Evolutionary conservation across 306 rosid genomes (phyloP), one percentile per base, ranked within the genome.

Genomic region (Albizia julibrissin): DNA sequence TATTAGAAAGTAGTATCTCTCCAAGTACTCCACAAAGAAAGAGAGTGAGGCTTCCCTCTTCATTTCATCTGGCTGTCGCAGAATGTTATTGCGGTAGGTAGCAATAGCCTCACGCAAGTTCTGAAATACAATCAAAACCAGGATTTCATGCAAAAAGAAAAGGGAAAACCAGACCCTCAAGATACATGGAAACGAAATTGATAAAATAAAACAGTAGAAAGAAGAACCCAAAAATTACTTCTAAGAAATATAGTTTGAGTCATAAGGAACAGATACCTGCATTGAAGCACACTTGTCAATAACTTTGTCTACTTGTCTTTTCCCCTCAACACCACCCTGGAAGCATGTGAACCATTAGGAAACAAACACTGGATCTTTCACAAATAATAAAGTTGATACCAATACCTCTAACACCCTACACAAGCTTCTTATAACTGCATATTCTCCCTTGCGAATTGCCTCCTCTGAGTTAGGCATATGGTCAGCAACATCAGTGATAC

Each of bases 1-100:
- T 90, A 94, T 94, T 47, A 94, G 93, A 79, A 94, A 94, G 93
- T 94, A 94, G 92, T 94, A 94, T 89, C 98, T 92, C 87, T 94
- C 98, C 86, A 94, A 87, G 88, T 94, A 94, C 89, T 94, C 98
- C 87, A 92, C 83, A 47, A 94, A 94, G 84, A 90, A 94, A 27
- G 97, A 94, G 75, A 92, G 91, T 29, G 92, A 87, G 43, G 98
- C 95, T 80, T 90, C 98, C 85, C 91, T 89, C 86, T 94, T 94
- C 98, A 92, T 94, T 89, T 94, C 98, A 92, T 94, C 98, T 59
- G 97, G 94, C 66, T 94, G 98, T 61, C 92, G 87, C 61, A 89
- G 86, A 86, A 94, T 92, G 85, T 97, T 94, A 79, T 86, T 90
- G 79, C 98, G 98, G 72, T 94, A 94, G 75, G 89, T 86, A 82